Evolutionary conservation across 163 green algal genomes (phyloP), one percentile per base, ranked within the genome.

Genomic region (Scenedesmus sp.): DNA sequence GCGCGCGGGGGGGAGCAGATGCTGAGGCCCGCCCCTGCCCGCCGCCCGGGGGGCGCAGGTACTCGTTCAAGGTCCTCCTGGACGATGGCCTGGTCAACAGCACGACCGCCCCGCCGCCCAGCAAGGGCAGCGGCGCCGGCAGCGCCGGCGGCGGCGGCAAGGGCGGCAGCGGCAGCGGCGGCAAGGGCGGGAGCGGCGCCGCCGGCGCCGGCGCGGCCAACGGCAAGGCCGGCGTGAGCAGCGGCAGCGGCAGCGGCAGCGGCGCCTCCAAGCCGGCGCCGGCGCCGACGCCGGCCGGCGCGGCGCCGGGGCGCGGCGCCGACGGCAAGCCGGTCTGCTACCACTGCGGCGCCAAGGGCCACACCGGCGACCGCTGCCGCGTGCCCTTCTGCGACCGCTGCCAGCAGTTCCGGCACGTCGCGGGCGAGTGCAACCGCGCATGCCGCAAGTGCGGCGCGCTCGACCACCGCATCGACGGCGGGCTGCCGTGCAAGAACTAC

Each of bases 301-400:
- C 69, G 31, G 69, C 69, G 31, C 69, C 69, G 29, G 69, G 69
- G 36, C 64, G 54, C 26, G 33, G 29, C 36, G 22, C 69, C 26
- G 69, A 77, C 42, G 69, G 69, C 69, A 77, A 67, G 54, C 69
- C 69, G n/a, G 54, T 77, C 20, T 77, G 69, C 54, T 77, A 66
- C 29, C 28, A 56, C 0, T 77, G 69, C 34, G 69, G 69, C 36
- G 28, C 36, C 39, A 77, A 77, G 26, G 69, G 69, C 53, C 69
- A 77, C 54, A 77, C 53, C 18, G 69, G 69, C 18, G 69, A 77
- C 26, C 69, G 69, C 69, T 77, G 69, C 69, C 66, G 66, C 44
- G 31, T 57, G 69, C 69, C 69, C 4, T 77, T 57, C 53, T 77
- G 69, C 29, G 69, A 77, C n/a, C 69, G 69, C 69, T 77, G 69